Evolutionary conservation across 2,329 filamentous ascomycete genomes (phyloP).

Genomic region (Botrytis elliptica): DNA sequence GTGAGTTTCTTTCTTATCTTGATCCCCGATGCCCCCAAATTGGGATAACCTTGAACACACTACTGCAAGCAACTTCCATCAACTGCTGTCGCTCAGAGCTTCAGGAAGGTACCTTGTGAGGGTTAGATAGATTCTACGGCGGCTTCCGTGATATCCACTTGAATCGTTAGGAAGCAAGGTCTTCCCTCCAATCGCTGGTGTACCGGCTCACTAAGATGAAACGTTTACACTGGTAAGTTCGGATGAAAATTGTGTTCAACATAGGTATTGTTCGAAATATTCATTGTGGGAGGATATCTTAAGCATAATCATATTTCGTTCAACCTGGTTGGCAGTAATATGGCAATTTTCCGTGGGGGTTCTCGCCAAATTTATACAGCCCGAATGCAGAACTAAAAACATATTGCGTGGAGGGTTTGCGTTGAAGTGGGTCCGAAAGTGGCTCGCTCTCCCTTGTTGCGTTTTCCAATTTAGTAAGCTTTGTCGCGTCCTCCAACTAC

Average conservation of each 20-base stretch:
- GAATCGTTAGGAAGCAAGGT: neutral
- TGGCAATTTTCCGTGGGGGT: neutral
- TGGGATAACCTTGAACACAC: neutral
- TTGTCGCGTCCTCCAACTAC: neutral
- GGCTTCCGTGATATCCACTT: conserved; percentile 7
- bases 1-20: neutral
- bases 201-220: neutral
- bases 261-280: neutral
- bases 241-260: neutral
- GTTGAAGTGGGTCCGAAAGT: neutral
- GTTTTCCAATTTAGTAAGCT: neutral
- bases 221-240: neutral
- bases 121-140: neutral
- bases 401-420: neutral
- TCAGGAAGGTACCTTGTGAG: neutral
- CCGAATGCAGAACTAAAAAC: neutral
- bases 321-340: neutral
- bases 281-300: neutral
- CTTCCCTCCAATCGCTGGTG: neutral
- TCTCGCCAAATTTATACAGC: neutral
- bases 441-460: neutral
- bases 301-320: neutral
- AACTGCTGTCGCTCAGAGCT: neutral
- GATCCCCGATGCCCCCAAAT: neutral
- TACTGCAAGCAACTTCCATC: neutral